Base-by-base conservation (phyloP, 495 filamentous ascomycete genomes). In the Tuber indicum region DNA sequence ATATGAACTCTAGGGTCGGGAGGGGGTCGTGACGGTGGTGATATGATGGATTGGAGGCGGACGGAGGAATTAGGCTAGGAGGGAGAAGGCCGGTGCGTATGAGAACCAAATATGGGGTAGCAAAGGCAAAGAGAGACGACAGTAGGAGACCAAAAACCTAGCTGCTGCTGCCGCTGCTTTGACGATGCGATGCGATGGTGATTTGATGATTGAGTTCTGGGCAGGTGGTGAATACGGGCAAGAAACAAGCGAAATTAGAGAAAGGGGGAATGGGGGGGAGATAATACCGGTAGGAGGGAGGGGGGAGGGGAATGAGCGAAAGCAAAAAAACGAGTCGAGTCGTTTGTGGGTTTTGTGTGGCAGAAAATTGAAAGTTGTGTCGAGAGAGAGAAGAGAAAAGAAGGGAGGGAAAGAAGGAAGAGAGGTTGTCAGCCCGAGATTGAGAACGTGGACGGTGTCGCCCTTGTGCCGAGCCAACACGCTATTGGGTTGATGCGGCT, bases 121-220 rank as follows among this genome's bases (percentile, higher is more conserved):
- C 78, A 79, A 66, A 66, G 78, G 79, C 78, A 80, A 77, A 80
- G 78, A 76, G 71, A 80, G 78, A 80, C 73, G 78, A 79, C 78
- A 80, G 77, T 80, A 80, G 78, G 77, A 80, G 78, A 80, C 80
- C 70, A 76, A 80, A 80, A 80, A 80, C 78, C 78, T 80, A 80
- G 78, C 78, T 80, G 78, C 77, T 79, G 78, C 78, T 76, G 78
- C 70, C 43, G 70, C 71, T 80, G 71, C 70, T 79, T 71, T 58
- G 71, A 46, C 73, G 77, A 52, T 70, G 76, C 39, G 39, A 74
- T 70, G 72, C 39, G 39, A 74, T 70, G 72, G 72, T 47, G 41
- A 79, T 71, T 36, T 46, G 74, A 66, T 49, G 45, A 58, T 52
- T 71, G 36, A 76, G 45, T 42, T 46, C 77, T 66, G 58, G 75